Evolutionary conservation across 164 flowering plant genomes (phyloP).

Genomic region (Annona squamosa): DNA sequence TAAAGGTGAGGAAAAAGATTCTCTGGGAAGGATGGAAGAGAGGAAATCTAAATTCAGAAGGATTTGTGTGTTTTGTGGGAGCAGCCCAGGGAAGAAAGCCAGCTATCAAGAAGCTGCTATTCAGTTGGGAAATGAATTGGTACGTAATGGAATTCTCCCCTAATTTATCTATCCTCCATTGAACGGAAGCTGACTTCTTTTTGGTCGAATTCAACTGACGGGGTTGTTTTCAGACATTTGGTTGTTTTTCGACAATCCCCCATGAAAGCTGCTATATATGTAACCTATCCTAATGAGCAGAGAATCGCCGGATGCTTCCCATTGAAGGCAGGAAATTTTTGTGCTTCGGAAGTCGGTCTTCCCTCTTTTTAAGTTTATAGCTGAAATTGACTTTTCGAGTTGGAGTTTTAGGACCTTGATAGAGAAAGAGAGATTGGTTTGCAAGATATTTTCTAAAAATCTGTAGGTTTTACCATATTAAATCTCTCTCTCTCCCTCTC

Average conservation of each 20-base stretch:
- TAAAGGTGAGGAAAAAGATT: conserved; percentile 7
- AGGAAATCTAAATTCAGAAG: conserved; percentile 56
- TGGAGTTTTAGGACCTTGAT: not conserved
- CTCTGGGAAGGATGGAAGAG: conserved; percentile 27
- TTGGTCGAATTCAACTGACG: conserved; percentile 1
- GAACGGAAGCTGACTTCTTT: not conserved
- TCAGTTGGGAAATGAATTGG: conserved; percentile 75
- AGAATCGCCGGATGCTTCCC: not conserved
- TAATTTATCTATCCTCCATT: not conserved
- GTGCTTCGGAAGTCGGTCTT: not conserved
- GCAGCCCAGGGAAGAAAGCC: conserved; percentile 75
- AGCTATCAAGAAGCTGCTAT: conserved; percentile 82
- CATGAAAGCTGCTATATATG: not conserved
- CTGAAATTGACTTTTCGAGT: not conserved
- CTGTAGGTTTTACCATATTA: too few relatives aligned
- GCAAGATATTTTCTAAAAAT: too few relatives aligned
- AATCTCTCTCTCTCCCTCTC: too few relatives aligned
- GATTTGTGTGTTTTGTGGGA: conserved; percentile 88
- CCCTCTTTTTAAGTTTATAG: not conserved
- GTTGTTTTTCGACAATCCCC: not conserved
- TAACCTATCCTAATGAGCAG: not conserved
- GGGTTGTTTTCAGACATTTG: not conserved
- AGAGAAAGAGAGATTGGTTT: not conserved
- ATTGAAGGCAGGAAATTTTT: too few relatives aligned
- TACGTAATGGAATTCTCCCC: conserved; percentile 15